A percentile compares a stretch with the other conserved stretches of the same genome.
These are phyloP conservation scores for Globisporangium cystogenes DNA, from an alignment of 352 stramenopile genomes.

Conservation along the genomic window DNA sequence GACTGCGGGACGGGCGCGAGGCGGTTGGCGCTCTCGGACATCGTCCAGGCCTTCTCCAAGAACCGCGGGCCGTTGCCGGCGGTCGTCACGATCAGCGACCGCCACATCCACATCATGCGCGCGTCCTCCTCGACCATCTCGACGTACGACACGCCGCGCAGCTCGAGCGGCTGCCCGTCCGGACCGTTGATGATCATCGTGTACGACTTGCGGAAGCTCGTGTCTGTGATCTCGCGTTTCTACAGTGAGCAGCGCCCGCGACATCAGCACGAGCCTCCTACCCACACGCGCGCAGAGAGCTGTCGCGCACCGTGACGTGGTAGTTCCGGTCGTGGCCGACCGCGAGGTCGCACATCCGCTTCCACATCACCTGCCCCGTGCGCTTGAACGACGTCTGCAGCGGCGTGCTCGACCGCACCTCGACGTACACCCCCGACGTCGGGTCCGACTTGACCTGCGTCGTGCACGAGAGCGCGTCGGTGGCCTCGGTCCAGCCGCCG, in stretches of 20 bases:
- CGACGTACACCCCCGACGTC: conserved; percentile 1
- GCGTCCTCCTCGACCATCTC: conserved; percentile 4
- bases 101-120: conserved; percentile 6
- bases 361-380: conserved; percentile 1
- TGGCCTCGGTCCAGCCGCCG: neutral
- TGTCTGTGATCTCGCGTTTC: conserved; percentile 1
- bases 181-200: conserved; percentile 8
- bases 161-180: neutral
- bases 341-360: conserved; percentile 6
- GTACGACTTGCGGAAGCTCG: conserved; percentile 12
- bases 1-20: neutral
- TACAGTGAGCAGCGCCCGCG: neutral
- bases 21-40: neutral
- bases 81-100: neutral
- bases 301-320: neutral
- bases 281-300: too few species aligned
- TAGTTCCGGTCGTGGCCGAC: conserved; percentile 16
- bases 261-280: neutral
- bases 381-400: conserved; percentile 8
- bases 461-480: neutral
- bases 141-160: conserved; percentile 9
- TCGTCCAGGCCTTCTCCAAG: conserved; percentile 10
- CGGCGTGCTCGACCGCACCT: conserved; percentile 2
- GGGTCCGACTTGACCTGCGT: conserved; percentile 6
- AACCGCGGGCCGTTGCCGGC: conserved; percentile 5